These are phyloP conservation scores for Pichia sp. DNA, from an alignment of 1,139 yeast species.

Conservation along the genomic window DNA sequence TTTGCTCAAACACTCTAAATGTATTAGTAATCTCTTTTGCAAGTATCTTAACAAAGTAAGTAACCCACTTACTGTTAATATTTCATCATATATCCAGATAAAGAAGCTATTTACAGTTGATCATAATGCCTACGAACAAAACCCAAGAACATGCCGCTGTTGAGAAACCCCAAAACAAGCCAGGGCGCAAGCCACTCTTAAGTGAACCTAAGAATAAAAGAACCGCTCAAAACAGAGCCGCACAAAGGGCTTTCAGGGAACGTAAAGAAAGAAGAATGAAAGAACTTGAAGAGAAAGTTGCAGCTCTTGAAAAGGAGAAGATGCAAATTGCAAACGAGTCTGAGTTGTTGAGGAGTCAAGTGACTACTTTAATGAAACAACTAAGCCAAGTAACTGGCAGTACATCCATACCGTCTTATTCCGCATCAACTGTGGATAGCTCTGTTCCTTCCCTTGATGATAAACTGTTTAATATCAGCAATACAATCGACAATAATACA, in stretches of 20 bases:
- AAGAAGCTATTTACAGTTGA: too few species aligned
- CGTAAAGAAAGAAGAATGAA: conserved; percentile 83
- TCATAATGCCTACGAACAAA: conserved; percentile 4
- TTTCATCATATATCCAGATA: too few species aligned
- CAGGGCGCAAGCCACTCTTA: conserved; percentile 70
- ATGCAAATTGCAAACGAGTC: conserved; percentile 55
- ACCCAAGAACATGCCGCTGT: conserved; percentile 12
- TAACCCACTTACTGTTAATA: too few species aligned
- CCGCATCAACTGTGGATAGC: neutral
- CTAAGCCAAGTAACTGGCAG: conserved; percentile 26
- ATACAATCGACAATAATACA: neutral
- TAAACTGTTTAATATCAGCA: neutral
- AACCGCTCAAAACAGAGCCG: conserved; percentile 95
- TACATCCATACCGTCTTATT: too few species aligned
- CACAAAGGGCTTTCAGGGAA: conserved; percentile 94
- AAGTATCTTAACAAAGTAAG: too few species aligned
- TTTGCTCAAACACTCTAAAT: too few species aligned
- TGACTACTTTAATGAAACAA: conserved; percentile 65
- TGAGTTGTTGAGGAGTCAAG: conserved; percentile 69
- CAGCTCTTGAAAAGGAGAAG: conserved; percentile 62
- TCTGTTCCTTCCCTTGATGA: neutral
- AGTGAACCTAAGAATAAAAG: conserved; percentile 80
- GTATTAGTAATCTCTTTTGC: too few species aligned
- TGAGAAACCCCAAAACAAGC: conserved; percentile 28
- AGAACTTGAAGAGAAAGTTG: conserved; percentile 76